A percentile compares a stretch with the other conserved stretches of the same genome.
Evolutionary conservation across 495 filamentous ascomycete genomes (phyloP).

Genomic region (Friedmanniomyces simplex): DNA sequence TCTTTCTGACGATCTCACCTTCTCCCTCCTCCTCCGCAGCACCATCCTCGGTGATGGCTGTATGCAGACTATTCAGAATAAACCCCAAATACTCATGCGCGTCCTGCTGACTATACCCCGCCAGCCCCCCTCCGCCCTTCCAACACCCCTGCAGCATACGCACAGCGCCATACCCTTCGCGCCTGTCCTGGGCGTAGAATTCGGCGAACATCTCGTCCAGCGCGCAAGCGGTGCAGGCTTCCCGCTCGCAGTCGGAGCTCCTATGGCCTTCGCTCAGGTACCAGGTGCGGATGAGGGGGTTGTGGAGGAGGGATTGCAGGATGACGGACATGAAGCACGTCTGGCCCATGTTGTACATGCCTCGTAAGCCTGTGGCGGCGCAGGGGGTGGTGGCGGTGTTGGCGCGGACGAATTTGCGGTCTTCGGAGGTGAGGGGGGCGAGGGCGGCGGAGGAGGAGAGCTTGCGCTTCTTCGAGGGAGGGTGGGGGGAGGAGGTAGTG

Average conservation of each 20-base stretch:
- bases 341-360: slow-evolving; percentile 88
- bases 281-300: slow-evolving; percentile 73
- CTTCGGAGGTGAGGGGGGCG: slow-evolving; percentile 39
- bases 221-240: slow-evolving; percentile 73
- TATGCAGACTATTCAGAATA: slow-evolving; percentile 74
- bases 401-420: slow-evolving; percentile 45
- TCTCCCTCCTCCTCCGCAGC: slow-evolving; percentile 10
- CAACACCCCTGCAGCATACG: slow-evolving; percentile 71
- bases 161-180: slow-evolving; percentile 72
- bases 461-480: slow-evolving; percentile 42
- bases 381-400: slow-evolving; percentile 56
- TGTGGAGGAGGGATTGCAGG: slow-evolving; percentile 77
- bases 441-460: slow-evolving; percentile 50
- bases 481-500: slow-evolving; percentile 1
- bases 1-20: background rate
- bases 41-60: slow-evolving; percentile 41
- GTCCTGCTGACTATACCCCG: slow-evolving; percentile 88
- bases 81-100: slow-evolving; percentile 94
- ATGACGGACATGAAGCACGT: slow-evolving; percentile 93
- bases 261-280: slow-evolving; percentile 80
- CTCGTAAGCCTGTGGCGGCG: slow-evolving; percentile 62
- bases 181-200: slow-evolving; percentile 70
- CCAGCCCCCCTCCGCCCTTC: slow-evolving; percentile 59
- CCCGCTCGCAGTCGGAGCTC: slow-evolving; percentile 51
- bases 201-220: slow-evolving; percentile 88